These are phyloP conservation scores for Yamadazyma pseudoaaseri DNA, from an alignment of 1,139 yeast genomes.

Conservation along the genomic window DNA sequence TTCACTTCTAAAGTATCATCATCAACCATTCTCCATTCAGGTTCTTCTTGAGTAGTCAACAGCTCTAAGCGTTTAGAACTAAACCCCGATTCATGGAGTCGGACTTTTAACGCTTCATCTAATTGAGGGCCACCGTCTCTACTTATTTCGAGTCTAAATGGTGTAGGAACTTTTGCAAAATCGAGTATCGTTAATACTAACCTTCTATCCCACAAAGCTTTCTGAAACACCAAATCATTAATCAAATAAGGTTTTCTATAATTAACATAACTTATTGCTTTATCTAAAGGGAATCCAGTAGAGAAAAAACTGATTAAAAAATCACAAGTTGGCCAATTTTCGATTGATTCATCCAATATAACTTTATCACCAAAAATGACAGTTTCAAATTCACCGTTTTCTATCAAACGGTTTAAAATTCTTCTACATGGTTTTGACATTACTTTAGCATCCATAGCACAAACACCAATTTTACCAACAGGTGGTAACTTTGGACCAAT, in stretches of 20 bases:
- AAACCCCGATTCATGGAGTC: conserved; percentile 37
- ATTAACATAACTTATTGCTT: conserved; percentile 88
- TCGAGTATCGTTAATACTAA: conserved; percentile 80
- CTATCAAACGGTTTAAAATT: conserved; percentile 82
- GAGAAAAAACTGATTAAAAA: conserved; percentile 90
- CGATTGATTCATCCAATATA: conserved; percentile 86
- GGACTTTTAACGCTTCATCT: conserved; percentile 55
- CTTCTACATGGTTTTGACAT: conserved; percentile 94
- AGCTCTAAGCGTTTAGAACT: conserved; percentile 46
- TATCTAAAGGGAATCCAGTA: conserved; percentile 94
- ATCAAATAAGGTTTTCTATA: conserved; percentile 86
- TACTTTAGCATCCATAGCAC: conserved; percentile 98
- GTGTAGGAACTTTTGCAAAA: conserved; percentile 84
- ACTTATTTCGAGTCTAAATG: conserved; percentile 80
- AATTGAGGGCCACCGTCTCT: conserved; percentile 97
- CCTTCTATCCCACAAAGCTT: conserved; percentile 94
- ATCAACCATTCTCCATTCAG: conserved; percentile 86
- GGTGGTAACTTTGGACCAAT: conserved; percentile 59
- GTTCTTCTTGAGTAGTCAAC: conserved; percentile 69
- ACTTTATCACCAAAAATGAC: conserved; percentile 97
- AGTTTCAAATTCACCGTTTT: conserved; percentile 94
- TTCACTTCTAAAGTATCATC: conserved; percentile 80
- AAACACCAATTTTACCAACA: conserved; percentile 94
- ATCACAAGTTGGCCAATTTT: conserved; percentile 99
- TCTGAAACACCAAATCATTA: conserved; percentile 88